Base-by-base conservation (phyloP, 768 basidiomycete genomes). In the Mycena rosella region DNA sequence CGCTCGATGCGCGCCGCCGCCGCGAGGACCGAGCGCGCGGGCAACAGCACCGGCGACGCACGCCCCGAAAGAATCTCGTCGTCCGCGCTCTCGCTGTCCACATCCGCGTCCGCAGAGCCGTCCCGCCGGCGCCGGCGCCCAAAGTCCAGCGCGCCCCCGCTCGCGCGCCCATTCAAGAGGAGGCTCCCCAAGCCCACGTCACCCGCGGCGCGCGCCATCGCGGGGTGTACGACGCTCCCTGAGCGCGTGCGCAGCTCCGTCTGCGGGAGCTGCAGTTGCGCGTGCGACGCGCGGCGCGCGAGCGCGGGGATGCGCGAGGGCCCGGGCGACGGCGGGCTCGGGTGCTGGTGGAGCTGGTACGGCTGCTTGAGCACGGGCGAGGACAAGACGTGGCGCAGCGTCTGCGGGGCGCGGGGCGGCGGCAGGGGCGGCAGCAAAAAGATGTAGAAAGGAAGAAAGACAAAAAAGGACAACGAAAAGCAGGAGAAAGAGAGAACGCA, bases 1-100 rank as follows among this genome's bases (percentile, higher is more conserved):
- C 70, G 65, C 68, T 78, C 77, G 48, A 79, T 79, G 44, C 71
- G 70, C 51, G 76, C 78, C 59, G 78, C 76, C 58, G 76, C 76
- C 26, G 75, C 77, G 51, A 78, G 60, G 26, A 76, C 72, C 22
- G 68, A 74, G 42, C 74, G 71, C 54, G 47, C 60, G 26, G 64
- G 66, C 51, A 65, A 9, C 27, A 62, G 22, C 26, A 34, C 49
- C 14, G 68, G 61, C 59, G 60, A 65, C 49, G 48, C 49, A 42
- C 72, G 62, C 62, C 69, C 34, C 63, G 58, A 60, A 44, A 47
- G 14, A 47, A 58, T 24, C 48, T 53, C 67, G 27, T 67, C 72
- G 38, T 52, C 72, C 59, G 47, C 59, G n/a, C 64, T 45, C 55
- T 63, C 69, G 40, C 67, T 54, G 40, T 40, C 60, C 14, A 48